Evolutionary conservation across 352 stramenopile genomes (phyloP), one percentile per base, ranked within the genome.

Genomic region (Pythium apleroticum): DNA sequence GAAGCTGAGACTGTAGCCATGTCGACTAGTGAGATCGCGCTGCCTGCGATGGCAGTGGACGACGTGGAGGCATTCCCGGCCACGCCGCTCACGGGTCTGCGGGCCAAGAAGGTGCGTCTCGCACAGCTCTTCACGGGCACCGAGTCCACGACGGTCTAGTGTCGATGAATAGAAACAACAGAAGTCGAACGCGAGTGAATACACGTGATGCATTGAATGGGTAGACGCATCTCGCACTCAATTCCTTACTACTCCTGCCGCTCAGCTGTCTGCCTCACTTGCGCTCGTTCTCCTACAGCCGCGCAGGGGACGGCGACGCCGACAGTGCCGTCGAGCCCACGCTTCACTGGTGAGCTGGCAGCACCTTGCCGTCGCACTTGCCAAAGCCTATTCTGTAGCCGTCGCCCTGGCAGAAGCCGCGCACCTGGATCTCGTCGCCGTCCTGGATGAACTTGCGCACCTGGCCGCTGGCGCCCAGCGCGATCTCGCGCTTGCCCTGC

Each of bases 341-440:
- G 28, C 17, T 30, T 88, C 68, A 91, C 65, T 86, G 43, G 66
- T 77, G 73, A 41, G 91, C 91, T 25, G 96, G 93, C 50, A 98
- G 72, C 43, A 99, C 82, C 63, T 87, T 97, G 62, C 91, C 96
- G 39, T 86, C 80, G 72, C 95, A 98, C 43, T 82, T 66, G 27
- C 97, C 97, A 89, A 99, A 99, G 46, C 97, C 97, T 74, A 99
- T 95, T 75, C 93, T 87, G 74, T 88, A 89, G 59, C 88, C 87
- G 49, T 98, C 68, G 63, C 90, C 94, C 69, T 97, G 74, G 73
- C 94, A 98, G 55, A 85, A 97, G 17, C 97, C 97, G 57, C 81
- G 82, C 63, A 99, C 88, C n/a, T 89, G 80, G 33, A 99, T 84
- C 17, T 80, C 89, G 74, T 99, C 96, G 45, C 93, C 92, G 76